Evolutionary conservation across 2,329 filamentous ascomycete species (phyloP).

Genomic region (Xylariaceae sp.): DNA sequence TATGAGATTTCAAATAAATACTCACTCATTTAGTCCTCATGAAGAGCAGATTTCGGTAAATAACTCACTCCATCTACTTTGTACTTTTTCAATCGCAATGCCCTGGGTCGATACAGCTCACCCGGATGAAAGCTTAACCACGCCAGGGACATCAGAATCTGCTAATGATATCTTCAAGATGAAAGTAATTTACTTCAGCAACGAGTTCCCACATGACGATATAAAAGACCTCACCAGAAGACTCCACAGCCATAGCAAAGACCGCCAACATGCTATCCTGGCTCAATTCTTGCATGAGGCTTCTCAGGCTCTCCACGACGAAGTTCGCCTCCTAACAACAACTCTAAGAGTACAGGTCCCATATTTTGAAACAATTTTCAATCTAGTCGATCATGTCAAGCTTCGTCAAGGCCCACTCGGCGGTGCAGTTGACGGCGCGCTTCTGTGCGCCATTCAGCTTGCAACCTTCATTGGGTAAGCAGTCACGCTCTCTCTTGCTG

Average conservation of each 20-base stretch:
- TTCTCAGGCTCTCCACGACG: conserved; percentile 36
- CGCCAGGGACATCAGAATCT: too few relatives aligned
- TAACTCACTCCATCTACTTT: too few relatives aligned
- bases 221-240: conserved; percentile 36
- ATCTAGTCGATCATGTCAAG: conserved; percentile 33
- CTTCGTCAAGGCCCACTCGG: too few relatives aligned
- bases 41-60: too few relatives aligned
- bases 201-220: conserved; percentile 45
- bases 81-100: too few relatives aligned
- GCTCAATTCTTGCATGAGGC: conserved; percentile 38
- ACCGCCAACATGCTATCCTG: conserved; percentile 32
- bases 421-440: conserved; percentile 41
- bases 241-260: conserved; percentile 38
- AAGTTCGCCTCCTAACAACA: conserved; percentile 33
- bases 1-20: too few relatives aligned
- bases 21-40: too few relatives aligned
- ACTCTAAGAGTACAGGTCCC: conserved; percentile 28
- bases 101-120: too few relatives aligned
- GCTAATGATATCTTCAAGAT: too few relatives aligned
- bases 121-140: too few relatives aligned
- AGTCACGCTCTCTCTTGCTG: too few relatives aligned
- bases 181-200: conserved; percentile 41
- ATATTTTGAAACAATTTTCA: conserved; percentile 35
- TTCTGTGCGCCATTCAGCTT: conserved; percentile 38
- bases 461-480: conserved; percentile 43